Base-by-base conservation (phyloP, 208 protist species). In the Trypanosoma scelopori region DNA sequence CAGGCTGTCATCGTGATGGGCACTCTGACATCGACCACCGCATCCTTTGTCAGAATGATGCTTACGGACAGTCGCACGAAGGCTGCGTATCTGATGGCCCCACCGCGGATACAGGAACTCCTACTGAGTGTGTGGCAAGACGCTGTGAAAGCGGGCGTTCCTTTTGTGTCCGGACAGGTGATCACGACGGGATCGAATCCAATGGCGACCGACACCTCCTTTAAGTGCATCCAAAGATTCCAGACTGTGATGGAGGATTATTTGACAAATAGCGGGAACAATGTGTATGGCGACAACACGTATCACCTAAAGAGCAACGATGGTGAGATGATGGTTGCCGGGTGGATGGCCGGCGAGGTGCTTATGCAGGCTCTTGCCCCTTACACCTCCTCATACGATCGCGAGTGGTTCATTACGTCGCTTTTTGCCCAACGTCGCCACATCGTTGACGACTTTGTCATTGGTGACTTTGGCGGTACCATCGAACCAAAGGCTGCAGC, bases 391-490 rank as follows among this genome's bases (percentile, higher is more conserved):
- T 60, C 55, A 27, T 11, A 13, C 15, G 49, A 59, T 58, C 55
- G 68, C 4, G 9, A 47, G 0, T 50, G 59, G 7, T 85, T 71
- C 61, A 6, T 65, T 61, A 12, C 13, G 0, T 51, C 59, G 6
- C 22, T 85, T 1, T 85, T 85, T 55, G 5, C 53, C 1, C 85
- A 91, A 55, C 73, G 78, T 22, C 76, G 81, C 22, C 87, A 84
- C 66, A 48, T 84, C n/a, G 52, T 87, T 18, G 69, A 65, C 15
- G 81, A 87, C 71, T 65, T 76, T 48, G 55, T 91, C 23, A 27
- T 86, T 28, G 85, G 81, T 43, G 76, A 86, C 64, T 91, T 76
- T 68, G 81, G 85, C 49, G 81, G 69, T n/a, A n/a, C 1, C 7
- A 42, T 51, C 42, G 28, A 59, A 37, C 20, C 27, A 39, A 76